Evolutionary conservation across 116 monocot genomes (phyloP).

Genomic region (Trichopus zeylanicus): DNA sequence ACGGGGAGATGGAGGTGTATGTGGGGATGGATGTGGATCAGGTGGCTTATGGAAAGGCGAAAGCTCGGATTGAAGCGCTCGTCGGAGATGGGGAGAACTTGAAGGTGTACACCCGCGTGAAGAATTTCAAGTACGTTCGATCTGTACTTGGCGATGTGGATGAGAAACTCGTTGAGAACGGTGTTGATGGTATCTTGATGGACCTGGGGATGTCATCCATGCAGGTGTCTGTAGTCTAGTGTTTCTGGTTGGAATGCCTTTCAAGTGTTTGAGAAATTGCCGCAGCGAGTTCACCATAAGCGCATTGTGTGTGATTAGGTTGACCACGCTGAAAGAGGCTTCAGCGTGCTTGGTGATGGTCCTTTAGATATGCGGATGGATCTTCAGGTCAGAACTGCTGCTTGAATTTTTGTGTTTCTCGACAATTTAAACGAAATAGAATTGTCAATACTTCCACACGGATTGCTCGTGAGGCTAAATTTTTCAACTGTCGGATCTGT

Average conservation of each 20-base stretch:
- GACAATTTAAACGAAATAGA: too few species aligned
- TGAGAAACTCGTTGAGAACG: slow-evolving; percentile 11
- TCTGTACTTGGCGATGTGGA: slow-evolving; percentile 36
- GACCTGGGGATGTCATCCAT: slow-evolving; percentile 96
- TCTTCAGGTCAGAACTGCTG: slow-evolving; percentile 47
- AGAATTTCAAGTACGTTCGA: slow-evolving; percentile 80
- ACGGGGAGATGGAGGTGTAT: slow-evolving; percentile 66
- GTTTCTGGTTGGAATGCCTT: too few species aligned
- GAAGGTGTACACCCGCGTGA: slow-evolving; percentile 42
- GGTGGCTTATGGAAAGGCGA: slow-evolving; percentile 43
- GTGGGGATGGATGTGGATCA: slow-evolving; percentile 84
- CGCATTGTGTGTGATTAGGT: slow-evolving; percentile 24
- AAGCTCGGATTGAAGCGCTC: slow-evolving; percentile 33
- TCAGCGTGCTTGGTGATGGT: slow-evolving; percentile 73
- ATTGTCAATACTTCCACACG: too few species aligned
- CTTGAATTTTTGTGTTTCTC: neutral
- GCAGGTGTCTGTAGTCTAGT: too few species aligned
- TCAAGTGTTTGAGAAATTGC: neutral
- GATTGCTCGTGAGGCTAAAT: too few species aligned
- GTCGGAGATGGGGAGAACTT: slow-evolving; percentile 13
- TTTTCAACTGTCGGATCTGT: too few species aligned
- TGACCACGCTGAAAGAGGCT: slow-evolving; percentile 62
- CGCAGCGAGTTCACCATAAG: neutral
- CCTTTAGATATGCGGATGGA: slow-evolving; percentile 97
- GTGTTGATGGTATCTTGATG: slow-evolving; percentile 81